Evolutionary conservation across 352 stramenopile species (phyloP), one percentile per base, ranked within the genome.

Genomic region (Phytophthora quininea): DNA sequence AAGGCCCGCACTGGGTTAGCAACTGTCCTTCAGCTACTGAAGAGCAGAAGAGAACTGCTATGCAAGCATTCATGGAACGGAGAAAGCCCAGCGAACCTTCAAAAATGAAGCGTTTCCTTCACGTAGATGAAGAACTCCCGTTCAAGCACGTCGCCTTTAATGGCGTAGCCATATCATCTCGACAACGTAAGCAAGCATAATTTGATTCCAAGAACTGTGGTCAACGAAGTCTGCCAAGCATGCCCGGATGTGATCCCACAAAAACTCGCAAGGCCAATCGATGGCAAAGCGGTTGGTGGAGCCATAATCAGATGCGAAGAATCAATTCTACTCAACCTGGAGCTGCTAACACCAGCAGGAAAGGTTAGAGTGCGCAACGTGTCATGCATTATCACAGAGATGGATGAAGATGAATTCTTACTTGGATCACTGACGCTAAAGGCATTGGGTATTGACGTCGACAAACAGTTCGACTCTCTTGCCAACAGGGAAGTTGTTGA

Each of bases 161-260:
- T 40, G 32, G 37, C 15, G 3, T 62, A 2, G 32, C 49, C 15
- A n/a, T 47, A 47, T 47, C 19, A 14, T n/a, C 40, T 24, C 2
- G 55, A 62, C 9, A 54, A 49, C 30, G 45, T 32, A 11, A 62
- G 43, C 0, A 54, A 31, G 2, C 45, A 48, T 14, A 62, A 54
- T 24, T 32, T 62, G 8, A 62, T 62, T n/a, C 32, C 43, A 15
- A 43, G 55, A 7, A 54, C n/a, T 24, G 32, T 62, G 2, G 32
- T 54, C 19, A n/a, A 8, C 6, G 35, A 11, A 40, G 10, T 11
- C 10, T 11, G 6, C 6, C 6, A 40, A 11, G 10, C 35, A 40
- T 6, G 35, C 6, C 35, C 35, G 1, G 35, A 7, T 4, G 10
- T 40, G 10, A 29, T 8, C 10, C 4, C 12, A 8, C 19, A 11